Evolutionary conservation across 345 rosid genomes (phyloP).

Genomic region (Xanthoceras sorbifolium): DNA sequence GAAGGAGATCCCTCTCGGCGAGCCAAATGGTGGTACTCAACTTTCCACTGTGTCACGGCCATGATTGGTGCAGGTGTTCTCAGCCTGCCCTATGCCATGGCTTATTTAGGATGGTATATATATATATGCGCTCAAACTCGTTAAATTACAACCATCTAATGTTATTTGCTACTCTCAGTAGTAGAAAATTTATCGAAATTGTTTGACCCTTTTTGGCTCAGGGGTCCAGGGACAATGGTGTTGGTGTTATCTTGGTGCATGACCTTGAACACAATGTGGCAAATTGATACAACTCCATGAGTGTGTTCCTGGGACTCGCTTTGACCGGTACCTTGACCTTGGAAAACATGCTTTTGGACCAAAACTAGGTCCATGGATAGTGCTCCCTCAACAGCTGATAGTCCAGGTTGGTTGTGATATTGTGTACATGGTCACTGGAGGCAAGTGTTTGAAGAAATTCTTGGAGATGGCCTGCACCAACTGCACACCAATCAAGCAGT

Average conservation of each 20-base stretch:
- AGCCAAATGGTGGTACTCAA: conserved; percentile 98
- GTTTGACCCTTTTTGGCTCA: conserved; percentile 17
- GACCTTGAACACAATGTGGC: conserved; percentile 96
- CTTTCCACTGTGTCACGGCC: conserved; percentile 92
- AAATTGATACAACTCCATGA: conserved; percentile 94
- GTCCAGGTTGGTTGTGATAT: conserved; percentile 90
- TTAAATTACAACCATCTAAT: no score
- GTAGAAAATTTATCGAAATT: neutral
- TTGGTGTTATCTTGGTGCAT: conserved; percentile 76
- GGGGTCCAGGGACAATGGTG: conserved; percentile 87
- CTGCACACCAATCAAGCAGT: conserved; percentile 68
- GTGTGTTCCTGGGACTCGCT: conserved; percentile 85
- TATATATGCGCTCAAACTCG: no score
- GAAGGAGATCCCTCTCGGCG: conserved; percentile 58
- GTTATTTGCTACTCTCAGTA: no score
- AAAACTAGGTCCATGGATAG: conserved; percentile 84
- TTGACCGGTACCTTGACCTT: conserved; percentile 87
- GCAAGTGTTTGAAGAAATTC: conserved; percentile 84
- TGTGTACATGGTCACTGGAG: conserved; percentile 99
- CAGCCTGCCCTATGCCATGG: conserved; percentile 94
- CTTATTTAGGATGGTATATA: conserved; percentile 87
- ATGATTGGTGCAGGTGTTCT: conserved; percentile 99
- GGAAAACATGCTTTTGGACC: conserved; percentile 85
- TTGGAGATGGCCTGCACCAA: conserved; percentile 67
- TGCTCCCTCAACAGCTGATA: conserved; percentile 89